Percentiles rank a stretch among this genome's conserved stretches.
These are phyloP conservation scores for Beauveria pseudobassiana DNA, from an alignment of 2,329 filamentous ascomycete species.

Conservation along the genomic window DNA sequence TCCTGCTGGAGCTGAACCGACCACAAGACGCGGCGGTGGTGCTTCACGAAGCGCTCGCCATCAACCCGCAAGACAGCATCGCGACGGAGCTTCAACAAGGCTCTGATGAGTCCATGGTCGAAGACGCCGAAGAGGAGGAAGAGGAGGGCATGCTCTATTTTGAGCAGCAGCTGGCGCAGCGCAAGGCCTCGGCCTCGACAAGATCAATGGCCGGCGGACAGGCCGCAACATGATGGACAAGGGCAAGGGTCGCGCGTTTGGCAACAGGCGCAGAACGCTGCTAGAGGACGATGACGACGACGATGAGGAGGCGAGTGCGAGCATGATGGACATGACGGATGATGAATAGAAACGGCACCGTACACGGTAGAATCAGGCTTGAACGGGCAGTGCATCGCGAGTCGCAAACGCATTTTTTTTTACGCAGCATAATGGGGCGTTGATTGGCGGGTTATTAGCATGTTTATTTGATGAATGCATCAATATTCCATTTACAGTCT, in stretches of 20 bases:
- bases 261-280: constrained; percentile 23
- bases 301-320: constrained; percentile 30
- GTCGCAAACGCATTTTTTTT: background rate
- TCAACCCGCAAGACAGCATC: constrained; percentile 72
- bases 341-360: constrained; percentile 31
- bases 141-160: constrained; percentile 41
- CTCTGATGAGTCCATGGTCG: constrained; percentile 52
- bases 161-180: constrained; percentile 43
- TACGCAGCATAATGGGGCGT: background rate
- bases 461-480: background rate
- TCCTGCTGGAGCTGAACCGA: constrained; percentile 69
- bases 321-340: constrained; percentile 51
- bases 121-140: constrained; percentile 38
- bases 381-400: background rate
- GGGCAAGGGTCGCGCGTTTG: constrained; percentile 37
- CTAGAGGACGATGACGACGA: constrained; percentile 30
- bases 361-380: background rate
- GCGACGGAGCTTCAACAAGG: constrained; percentile 69
- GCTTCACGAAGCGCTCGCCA: constrained; percentile 76
- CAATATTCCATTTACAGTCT: background rate
- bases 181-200: constrained; percentile 37
- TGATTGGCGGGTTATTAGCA: constrained; percentile 2
- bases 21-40: constrained; percentile 72
- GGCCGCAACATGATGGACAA: constrained; percentile 28
- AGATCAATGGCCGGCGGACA: constrained; percentile 23